Percentiles rank a stretch among this genome's conserved stretches.
Evolutionary conservation across 306 rosid genomes (phyloP).

Genomic region (Glycine tomentella): DNA sequence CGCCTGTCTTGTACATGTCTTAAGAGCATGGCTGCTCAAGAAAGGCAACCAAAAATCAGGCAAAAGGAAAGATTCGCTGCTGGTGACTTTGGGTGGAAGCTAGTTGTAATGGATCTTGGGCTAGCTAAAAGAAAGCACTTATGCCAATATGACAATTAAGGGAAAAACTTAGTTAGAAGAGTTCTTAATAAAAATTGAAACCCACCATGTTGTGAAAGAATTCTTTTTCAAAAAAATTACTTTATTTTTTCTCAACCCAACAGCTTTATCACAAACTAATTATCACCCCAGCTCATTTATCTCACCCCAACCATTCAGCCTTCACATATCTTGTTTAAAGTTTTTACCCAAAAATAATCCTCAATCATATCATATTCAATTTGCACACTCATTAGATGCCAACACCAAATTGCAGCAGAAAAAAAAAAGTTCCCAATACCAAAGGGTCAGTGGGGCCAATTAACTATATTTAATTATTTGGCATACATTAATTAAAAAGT

Average conservation of each 20-base stretch:
- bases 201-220: background rate
- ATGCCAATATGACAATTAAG: slow-evolving; percentile 1
- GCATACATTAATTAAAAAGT: background rate
- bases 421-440: background rate
- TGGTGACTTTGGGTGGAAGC: background rate
- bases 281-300: slow-evolving; percentile 20
- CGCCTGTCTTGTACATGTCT: background rate
- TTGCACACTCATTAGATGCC: background rate
- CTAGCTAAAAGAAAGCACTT: background rate
- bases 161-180: background rate
- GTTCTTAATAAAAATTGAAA: slow-evolving; percentile 25
- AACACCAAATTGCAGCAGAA: background rate
- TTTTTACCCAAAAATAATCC: background rate
- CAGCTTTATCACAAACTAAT: background rate
- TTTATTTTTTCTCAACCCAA: background rate
- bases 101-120: background rate
- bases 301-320: slow-evolving; percentile 8
- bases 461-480: background rate
- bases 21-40: background rate
- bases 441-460: background rate
- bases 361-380: slow-evolving; percentile 4
- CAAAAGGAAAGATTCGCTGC: background rate
- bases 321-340: background rate
- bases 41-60: background rate
- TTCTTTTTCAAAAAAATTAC: background rate